These are phyloP conservation scores for Aspergillus pseudoviridinutans DNA, from an alignment of 2,329 filamentous ascomycete species.

Conservation along the genomic window DNA sequence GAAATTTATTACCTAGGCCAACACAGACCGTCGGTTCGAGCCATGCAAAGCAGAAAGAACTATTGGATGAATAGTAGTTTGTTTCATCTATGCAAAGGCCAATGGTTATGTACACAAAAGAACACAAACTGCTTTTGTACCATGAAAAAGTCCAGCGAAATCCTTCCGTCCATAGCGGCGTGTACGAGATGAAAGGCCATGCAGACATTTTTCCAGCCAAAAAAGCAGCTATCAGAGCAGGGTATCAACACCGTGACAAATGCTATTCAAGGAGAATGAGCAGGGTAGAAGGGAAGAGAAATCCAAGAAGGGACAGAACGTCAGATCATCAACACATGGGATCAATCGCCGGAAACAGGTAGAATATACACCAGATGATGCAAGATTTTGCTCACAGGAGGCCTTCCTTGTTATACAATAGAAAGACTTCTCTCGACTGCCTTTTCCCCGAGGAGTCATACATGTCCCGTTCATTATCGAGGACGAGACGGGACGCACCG, in stretches of 20 bases:
- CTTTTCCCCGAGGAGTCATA: neutral
- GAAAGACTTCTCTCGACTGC: neutral
- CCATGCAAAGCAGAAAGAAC: neutral
- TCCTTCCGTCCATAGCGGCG: slow-evolving; percentile 2
- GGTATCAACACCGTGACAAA: slow-evolving; percentile 44
- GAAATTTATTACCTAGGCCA: neutral
- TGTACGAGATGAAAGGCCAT: slow-evolving; percentile 2
- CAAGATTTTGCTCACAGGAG: slow-evolving; percentile 7
- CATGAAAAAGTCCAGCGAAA: neutral
- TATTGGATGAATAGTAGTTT: slow-evolving; percentile 10
- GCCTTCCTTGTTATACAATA: slow-evolving; percentile 17
- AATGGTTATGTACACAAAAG: slow-evolving; percentile 21
- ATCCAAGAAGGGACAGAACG: slow-evolving; percentile 18
- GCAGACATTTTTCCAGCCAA: slow-evolving; percentile 1
- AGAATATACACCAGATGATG: slow-evolving; percentile 26
- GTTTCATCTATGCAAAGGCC: slow-evolving; percentile 30
- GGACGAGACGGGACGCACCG: neutral
- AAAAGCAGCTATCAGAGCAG: slow-evolving; percentile 32
- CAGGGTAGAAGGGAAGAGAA: slow-evolving; percentile 7
- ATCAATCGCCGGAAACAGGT: slow-evolving; percentile 11
- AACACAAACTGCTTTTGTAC: slow-evolving; percentile 4
- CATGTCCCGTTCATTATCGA: neutral
- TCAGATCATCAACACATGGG: slow-evolving; percentile 34
- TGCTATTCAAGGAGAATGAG: slow-evolving; percentile 26
- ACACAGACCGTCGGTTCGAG: too few species aligned